phyloP scores from a whole-genome alignment of 148 eudicot species.

The Fagopyrum esculentum region DNA sequence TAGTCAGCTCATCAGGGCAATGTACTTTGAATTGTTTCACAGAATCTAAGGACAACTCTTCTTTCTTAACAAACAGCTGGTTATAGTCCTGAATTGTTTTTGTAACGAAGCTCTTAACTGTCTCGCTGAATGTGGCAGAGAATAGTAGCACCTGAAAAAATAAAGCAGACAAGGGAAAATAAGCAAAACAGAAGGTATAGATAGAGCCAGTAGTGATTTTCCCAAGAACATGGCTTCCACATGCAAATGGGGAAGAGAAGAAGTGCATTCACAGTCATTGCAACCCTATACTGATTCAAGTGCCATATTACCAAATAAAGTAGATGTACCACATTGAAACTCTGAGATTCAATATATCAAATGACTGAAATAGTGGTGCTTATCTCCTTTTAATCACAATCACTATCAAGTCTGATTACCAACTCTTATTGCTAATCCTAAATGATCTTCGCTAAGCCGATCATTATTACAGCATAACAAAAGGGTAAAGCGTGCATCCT shows the following conservation, averaged over 20 bases:
- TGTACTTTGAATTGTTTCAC: slow-evolving; percentile 81
- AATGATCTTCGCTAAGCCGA: background rate
- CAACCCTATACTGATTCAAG: background rate
- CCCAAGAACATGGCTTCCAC: background rate
- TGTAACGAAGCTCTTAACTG: slow-evolving; percentile 54
- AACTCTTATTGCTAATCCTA: background rate
- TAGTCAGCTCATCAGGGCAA: slow-evolving; percentile 72
- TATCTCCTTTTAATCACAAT: background rate
- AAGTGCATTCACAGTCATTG: background rate
- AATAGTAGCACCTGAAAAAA: slow-evolving; percentile 68
- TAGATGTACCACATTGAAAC: background rate
- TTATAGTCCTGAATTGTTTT: slow-evolving; percentile 61
- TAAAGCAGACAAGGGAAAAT: background rate
- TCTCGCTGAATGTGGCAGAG: slow-evolving; percentile 81
- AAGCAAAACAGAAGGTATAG: background rate
- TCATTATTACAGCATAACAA: background rate
- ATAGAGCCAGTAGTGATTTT: background rate
- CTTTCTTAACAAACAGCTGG: slow-evolving; percentile 78
- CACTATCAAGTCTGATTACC: background rate
- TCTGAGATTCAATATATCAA: background rate
- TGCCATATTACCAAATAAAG: background rate
- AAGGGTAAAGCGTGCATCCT: background rate
- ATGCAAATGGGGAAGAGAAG: background rate
- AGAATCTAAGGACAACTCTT: slow-evolving; percentile 71
- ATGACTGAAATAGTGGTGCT: background rate